These are phyloP conservation scores for Ophiocordyceps unilateralis DNA, from an alignment of 2,329 filamentous ascomycete species.

Conservation along the genomic window DNA sequence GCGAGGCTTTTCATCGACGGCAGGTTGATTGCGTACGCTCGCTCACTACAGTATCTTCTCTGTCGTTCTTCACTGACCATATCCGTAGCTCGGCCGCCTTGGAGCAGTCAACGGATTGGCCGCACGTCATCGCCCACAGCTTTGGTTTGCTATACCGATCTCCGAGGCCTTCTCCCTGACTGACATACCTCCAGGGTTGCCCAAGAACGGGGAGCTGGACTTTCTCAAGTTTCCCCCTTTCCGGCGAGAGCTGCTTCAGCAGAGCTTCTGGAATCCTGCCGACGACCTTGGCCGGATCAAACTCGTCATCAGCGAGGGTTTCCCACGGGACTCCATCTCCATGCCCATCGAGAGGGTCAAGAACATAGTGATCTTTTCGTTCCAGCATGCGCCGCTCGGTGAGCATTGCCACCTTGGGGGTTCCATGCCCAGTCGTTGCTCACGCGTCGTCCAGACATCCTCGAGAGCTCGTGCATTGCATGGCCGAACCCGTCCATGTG, in stretches of 20 bases:
- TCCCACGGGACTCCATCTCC: conserved; percentile 33
- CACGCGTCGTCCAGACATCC: conserved; percentile 31
- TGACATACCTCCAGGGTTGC: conserved; percentile 21
- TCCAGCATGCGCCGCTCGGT: conserved; percentile 72
- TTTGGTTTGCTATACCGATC: conserved; percentile 17
- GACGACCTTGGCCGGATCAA: conserved; percentile 62
- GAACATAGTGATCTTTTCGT: conserved; percentile 63
- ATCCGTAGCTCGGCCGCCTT: conserved; percentile 34
- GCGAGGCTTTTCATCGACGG: conserved; percentile 55
- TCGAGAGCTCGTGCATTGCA: conserved; percentile 57
- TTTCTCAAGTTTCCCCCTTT: conserved; percentile 58
- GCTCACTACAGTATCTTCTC: too few species aligned
- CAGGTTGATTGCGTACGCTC: conserved; percentile 34
- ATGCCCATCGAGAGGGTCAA: conserved; percentile 48
- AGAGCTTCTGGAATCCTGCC: conserved; percentile 53
- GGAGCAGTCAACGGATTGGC: conserved; percentile 30
- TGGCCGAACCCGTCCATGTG: conserved; percentile 66
- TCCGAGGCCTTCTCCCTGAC: not conserved
- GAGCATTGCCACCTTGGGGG: conserved; percentile 11
- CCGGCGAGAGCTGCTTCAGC: conserved; percentile 48
- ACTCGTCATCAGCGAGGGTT: conserved; percentile 57
- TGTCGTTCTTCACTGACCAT: not conserved
- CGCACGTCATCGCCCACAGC: conserved; percentile 28
- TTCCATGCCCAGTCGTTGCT: not conserved
- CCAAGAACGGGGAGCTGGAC: conserved; percentile 39